A percentile compares a stretch with the other conserved stretches of the same genome.
phyloP scores from a whole-genome alignment of 257 asterid species.

The Solanum microdontum region DNA sequence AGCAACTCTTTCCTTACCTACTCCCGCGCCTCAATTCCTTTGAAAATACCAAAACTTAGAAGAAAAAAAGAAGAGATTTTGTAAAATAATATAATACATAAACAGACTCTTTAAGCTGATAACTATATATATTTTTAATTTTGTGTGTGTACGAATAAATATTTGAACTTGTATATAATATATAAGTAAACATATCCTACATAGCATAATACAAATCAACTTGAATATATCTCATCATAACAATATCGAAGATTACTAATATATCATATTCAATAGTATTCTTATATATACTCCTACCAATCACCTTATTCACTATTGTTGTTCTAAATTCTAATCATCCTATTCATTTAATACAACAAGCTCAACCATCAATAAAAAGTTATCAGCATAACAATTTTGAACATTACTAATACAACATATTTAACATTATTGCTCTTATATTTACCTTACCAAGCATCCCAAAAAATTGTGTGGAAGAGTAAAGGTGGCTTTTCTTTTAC shows the following conservation, averaged over 20 bases:
- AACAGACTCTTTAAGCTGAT: neutral
- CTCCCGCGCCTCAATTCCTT: neutral
- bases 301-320: neutral
- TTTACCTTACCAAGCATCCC: neutral
- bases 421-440: neutral
- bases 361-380: neutral
- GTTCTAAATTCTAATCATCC: neutral
- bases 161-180: fast-evolving
- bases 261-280: neutral
- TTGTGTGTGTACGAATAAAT: fast-evolving
- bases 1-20: neutral
- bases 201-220: neutral
- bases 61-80: neutral
- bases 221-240: neutral
- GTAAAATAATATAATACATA: too few species aligned
- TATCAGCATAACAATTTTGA: neutral
- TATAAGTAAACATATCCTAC: neutral
- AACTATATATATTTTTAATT: too few species aligned
- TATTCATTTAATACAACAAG: neutral
- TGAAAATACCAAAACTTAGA: neutral
- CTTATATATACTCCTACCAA: too few species aligned
- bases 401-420: neutral
- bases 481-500: neutral
- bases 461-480: neutral
- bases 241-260: too few species aligned